Evolutionary conservation across 805 yeast species (phyloP).

Genomic region (Lipomyces sp.): DNA sequence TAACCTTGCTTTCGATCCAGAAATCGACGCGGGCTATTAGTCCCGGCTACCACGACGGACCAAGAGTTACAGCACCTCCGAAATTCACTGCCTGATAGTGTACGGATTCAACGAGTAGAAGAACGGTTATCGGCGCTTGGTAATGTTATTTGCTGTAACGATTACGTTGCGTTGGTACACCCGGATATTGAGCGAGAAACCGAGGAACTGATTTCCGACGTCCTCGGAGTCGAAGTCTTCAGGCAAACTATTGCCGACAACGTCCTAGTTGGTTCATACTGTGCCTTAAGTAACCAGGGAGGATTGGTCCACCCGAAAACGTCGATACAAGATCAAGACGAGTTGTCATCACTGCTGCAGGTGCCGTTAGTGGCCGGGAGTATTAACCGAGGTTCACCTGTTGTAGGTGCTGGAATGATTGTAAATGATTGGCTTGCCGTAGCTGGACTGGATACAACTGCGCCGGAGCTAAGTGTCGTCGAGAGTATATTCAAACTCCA

Average conservation of each 20-base stretch:
- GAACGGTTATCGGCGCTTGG: conserved; percentile 97
- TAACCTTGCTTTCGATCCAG: conserved; percentile 44
- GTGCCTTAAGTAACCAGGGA: conserved; percentile 94
- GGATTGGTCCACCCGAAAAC: conserved; percentile 99
- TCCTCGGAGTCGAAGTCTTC: conserved; percentile 97
- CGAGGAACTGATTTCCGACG: conserved; percentile 97
- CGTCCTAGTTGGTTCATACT: conserved; percentile 95
- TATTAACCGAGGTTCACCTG: conserved; percentile 95
- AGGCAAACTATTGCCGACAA: conserved; percentile 99
- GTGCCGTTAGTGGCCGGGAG: conserved; percentile 99
- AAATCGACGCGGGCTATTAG: conserved; percentile 97
- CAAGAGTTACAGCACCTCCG: conserved; percentile 97
- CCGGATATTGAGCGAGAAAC: conserved; percentile 99
- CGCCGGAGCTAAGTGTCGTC: conserved; percentile 95
- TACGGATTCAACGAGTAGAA: conserved; percentile 96
- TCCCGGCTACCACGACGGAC: conserved; percentile 97
- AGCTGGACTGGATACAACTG: conserved; percentile 95
- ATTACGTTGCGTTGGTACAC: conserved; percentile 97
- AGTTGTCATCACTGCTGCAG: conserved; percentile 89
- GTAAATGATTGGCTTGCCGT: conserved; percentile 99
- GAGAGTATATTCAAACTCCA: conserved; percentile 95
- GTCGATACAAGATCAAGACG: conserved; percentile 96
- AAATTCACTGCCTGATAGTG: conserved; percentile 93
- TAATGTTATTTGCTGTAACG: conserved; percentile 97
- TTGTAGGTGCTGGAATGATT: conserved; percentile 98